phyloP scores from a whole-genome alignment of 2,329 filamentous ascomycete genomes.

The Monosporascus ibericus region DNA sequence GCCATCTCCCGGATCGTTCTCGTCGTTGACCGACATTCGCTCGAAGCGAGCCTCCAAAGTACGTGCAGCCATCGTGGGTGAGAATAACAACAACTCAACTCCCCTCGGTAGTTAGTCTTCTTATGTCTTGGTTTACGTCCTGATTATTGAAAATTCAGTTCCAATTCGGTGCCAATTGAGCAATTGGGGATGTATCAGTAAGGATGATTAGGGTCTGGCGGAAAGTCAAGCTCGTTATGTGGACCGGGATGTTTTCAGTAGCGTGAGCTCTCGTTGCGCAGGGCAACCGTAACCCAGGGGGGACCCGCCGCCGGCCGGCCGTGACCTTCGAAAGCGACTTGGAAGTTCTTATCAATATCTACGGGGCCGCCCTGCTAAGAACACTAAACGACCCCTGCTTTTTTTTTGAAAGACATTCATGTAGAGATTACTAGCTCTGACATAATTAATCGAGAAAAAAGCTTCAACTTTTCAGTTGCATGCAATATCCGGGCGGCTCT shows the following conservation, averaged over 20 bases:
- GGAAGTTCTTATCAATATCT: not conserved
- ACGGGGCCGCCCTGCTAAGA: not conserved
- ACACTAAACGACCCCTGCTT: not conserved
- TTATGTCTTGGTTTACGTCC: too few relatives aligned
- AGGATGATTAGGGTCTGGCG: too few relatives aligned
- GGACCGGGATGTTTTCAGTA: not conserved
- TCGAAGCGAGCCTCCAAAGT: constrained; percentile 83
- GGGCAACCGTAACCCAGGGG: not conserved
- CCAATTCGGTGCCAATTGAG: too few relatives aligned
- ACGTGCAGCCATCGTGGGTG: constrained; percentile 59
- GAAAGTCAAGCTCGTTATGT: not conserved
- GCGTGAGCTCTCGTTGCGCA: not conserved
- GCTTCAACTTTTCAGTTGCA: not conserved
- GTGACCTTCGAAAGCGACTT: not conserved
- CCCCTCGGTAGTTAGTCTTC: constrained; percentile 52
- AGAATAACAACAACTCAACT: constrained; percentile 60
- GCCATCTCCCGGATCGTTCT: constrained; percentile 62
- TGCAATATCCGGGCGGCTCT: not conserved
- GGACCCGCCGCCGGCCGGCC: too few relatives aligned
- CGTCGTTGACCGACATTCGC: constrained; percentile 82
- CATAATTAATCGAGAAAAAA: not conserved
- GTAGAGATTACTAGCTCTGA: not conserved
- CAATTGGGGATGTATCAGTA: too few relatives aligned
- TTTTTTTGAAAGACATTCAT: not conserved
- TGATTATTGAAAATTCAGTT: not conserved